These are phyloP conservation scores for Crepidotus variabilis DNA, from an alignment of 768 basidiomycete species.

Conservation along the genomic window DNA sequence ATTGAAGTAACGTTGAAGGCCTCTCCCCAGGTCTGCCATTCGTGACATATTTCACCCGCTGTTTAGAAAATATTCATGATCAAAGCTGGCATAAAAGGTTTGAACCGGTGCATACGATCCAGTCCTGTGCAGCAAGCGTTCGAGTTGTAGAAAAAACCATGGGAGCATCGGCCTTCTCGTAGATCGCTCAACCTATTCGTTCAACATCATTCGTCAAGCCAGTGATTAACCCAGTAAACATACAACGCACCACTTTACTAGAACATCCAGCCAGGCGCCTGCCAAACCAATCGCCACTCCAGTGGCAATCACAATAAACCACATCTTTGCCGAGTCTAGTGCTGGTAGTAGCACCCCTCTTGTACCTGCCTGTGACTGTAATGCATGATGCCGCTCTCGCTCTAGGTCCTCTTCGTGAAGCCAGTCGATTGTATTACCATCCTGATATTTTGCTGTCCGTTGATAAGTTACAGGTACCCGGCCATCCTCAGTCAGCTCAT, in stretches of 20 bases:
- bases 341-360: conserved; percentile 53
- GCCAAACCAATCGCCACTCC: conserved; percentile 65
- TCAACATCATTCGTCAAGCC: conserved; percentile 2
- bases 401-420: conserved; percentile 61
- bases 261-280: conserved; percentile 70
- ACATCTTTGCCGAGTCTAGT: conserved; percentile 54
- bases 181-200: conserved; percentile 61
- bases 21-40: conserved; percentile 70
- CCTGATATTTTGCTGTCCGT: conserved; percentile 41
- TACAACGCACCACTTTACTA: conserved; percentile 62
- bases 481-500: conserved; percentile 44
- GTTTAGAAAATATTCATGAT: conserved; percentile 2
- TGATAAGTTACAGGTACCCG: conserved; percentile 26
- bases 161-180: conserved; percentile 63
- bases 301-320: conserved; percentile 65
- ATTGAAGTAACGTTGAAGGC: conserved; percentile 50
- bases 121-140: conserved; percentile 68
- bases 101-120: conserved; percentile 40
- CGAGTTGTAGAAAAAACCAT: conserved; percentile 71
- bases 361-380: conserved; percentile 49
- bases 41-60: conserved; percentile 66
- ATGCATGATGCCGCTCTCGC: conserved; percentile 47
- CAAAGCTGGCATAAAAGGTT: conserved; percentile 6
- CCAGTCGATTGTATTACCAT: conserved; percentile 69
- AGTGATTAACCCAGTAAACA: background rate